phyloP scores from a whole-genome alignment of 2,329 filamentous ascomycete genomes.

The Epichloe brachyelytri region DNA sequence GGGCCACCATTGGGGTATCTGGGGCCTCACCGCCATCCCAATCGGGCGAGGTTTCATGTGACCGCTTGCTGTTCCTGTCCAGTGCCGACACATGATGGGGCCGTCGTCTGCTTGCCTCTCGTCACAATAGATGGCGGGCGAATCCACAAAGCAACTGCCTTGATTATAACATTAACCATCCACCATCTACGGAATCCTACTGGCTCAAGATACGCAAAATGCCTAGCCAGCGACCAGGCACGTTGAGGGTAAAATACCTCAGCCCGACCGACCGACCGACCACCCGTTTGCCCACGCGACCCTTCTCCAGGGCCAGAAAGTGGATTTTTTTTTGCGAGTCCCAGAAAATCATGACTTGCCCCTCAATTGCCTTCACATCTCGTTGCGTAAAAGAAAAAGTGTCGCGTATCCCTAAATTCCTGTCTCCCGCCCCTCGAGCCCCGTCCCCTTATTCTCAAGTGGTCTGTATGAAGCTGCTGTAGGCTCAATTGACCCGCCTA shows the following conservation, averaged over 20 bases:
- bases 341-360: too few species aligned
- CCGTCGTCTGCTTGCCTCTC: neutral
- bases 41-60: neutral
- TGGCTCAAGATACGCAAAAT: neutral
- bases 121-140: neutral
- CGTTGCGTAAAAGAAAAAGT: too few species aligned
- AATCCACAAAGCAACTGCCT: too few species aligned
- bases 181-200: neutral
- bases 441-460: neutral
- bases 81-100: neutral
- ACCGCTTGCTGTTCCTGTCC: slow-evolving; percentile 1
- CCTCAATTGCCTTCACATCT: too few species aligned
- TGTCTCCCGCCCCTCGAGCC: neutral
- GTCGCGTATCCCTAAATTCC: too few species aligned
- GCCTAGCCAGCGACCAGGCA: too few species aligned
- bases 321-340: neutral
- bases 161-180: too few species aligned
- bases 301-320: too few species aligned
- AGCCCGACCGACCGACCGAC: too few species aligned
- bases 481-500: neutral
- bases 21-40: slow-evolving; percentile 2
- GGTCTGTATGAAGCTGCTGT: neutral
- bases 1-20: too few species aligned
- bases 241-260: too few species aligned
- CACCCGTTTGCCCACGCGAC: too few species aligned